Evolutionary conservation across 139 green algal species (phyloP).

Genomic region (Gonium pectorale): DNA sequence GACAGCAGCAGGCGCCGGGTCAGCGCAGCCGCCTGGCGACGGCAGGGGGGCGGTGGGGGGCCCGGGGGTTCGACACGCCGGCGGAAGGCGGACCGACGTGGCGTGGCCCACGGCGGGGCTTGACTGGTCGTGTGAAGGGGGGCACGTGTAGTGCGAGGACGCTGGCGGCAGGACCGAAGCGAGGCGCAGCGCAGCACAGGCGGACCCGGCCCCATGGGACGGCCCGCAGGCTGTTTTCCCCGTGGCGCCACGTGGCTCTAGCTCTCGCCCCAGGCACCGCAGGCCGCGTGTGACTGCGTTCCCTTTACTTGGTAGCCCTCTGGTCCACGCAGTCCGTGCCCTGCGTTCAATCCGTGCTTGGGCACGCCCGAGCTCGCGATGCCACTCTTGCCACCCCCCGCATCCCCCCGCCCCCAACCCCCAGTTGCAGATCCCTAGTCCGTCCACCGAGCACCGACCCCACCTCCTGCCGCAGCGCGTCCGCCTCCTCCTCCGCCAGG

Average conservation of each 20-base stretch:
- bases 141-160: background rate
- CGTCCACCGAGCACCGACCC: background rate
- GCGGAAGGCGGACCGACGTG: background rate
- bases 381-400: background rate
- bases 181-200: background rate
- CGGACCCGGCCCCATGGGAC: too few species aligned
- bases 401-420: background rate
- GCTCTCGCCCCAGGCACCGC: too few species aligned
- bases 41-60: background rate
- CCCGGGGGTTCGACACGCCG: background rate
- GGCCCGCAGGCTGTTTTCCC: too few species aligned
- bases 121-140: too few species aligned
- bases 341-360: background rate
- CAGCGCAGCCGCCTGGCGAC: background rate
- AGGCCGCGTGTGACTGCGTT: too few species aligned
- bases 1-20: slow-evolving; percentile 12
- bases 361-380: background rate
- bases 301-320: too few species aligned
- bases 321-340: background rate
- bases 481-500: slow-evolving; percentile 29
- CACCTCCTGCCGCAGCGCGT: slow-evolving; percentile 15
- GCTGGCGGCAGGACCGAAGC: too few species aligned
- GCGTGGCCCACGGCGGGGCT: background rate
- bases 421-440: too few species aligned
- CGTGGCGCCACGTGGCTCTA: too few species aligned